Evolutionary conservation across 164 flowering plant species (phyloP), one percentile per base, ranked within the genome.

Genomic region (Hamamelis virginiana): DNA sequence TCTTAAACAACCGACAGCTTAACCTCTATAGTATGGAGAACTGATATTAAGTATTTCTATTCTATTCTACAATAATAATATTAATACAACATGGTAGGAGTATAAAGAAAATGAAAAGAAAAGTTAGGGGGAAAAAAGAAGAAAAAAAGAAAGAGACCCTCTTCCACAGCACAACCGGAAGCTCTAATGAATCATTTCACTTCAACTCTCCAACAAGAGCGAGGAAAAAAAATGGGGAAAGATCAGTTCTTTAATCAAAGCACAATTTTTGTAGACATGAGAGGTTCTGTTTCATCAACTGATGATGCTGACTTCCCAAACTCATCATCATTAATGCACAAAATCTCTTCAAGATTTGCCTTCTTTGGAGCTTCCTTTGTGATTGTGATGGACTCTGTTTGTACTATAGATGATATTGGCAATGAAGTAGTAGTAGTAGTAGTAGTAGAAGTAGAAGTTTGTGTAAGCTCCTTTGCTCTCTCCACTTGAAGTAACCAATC

Each of bases 261-360:
- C 71, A 71, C 66, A 56, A 16, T 21, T n/a, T 65, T 62, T 22
- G 67, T 47, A 62, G 73, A n/a, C 47, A 85, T 75, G 57, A 88
- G 91, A 69, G 94, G 91, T 55, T 85, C 87, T 22, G 89, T 83
- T 71, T 91, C 94, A 66, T n/a, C n/a, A n/a, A n/a, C n/a, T n/a
- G 48, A 72, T 64, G 87, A 70, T 46, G 65, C 66, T 68, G 85
- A 76, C 81, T 80, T 80, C 65, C 66, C 79, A 61, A 71, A 28
- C 21, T 72, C 85, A 71, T 81, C 85, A 71, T 81, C 77, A 45
- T 69, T 57, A 69, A 69, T 70, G 76, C 81, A 77, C 66, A 84
- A 59, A 59, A 85, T 77, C 75, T 73, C 81, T 59, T 86, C 86
- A 78, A 79, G 73, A 77, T 78, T 74, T 46, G n/a, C 62, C 13